These are phyloP conservation scores for Lentinula sp. DNA, from an alignment of 768 basidiomycete genomes.

Conservation along the genomic window DNA sequence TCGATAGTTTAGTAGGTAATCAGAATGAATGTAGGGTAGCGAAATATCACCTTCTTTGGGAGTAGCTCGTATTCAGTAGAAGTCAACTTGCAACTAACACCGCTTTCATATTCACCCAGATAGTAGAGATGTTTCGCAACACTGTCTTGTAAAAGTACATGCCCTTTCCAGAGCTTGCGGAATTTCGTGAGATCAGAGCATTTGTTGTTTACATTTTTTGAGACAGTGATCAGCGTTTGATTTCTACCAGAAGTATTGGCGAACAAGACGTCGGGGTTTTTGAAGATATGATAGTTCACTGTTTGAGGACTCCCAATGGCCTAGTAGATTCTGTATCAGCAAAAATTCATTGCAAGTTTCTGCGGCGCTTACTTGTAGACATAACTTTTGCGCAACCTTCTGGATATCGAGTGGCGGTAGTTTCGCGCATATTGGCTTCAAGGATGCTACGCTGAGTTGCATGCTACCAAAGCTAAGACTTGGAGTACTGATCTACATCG, in stretches of 20 bases:
- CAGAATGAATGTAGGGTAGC: background rate
- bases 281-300: background rate
- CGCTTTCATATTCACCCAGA: background rate
- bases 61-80: background rate
- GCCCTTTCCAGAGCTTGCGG: background rate
- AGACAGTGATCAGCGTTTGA: background rate
- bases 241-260: background rate
- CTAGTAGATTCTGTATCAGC: background rate
- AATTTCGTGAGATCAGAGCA: background rate
- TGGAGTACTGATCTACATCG: background rate
- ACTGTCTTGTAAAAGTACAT: background rate
- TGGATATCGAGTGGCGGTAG: background rate
- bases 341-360: background rate
- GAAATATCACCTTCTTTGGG: background rate
- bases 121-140: background rate
- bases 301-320: background rate
- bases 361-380: background rate
- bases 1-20: background rate
- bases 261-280: background rate
- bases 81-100: background rate
- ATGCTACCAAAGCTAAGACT: background rate
- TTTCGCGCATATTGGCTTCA: background rate
- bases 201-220: background rate
- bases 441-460: background rate
- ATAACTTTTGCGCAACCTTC: background rate